A percentile compares a stretch with the other conserved stretches of the same genome.
phyloP scores from a whole-genome alignment of 2,329 filamentous ascomycete species.

The Dothidotthia symphoricarpi region DNA sequence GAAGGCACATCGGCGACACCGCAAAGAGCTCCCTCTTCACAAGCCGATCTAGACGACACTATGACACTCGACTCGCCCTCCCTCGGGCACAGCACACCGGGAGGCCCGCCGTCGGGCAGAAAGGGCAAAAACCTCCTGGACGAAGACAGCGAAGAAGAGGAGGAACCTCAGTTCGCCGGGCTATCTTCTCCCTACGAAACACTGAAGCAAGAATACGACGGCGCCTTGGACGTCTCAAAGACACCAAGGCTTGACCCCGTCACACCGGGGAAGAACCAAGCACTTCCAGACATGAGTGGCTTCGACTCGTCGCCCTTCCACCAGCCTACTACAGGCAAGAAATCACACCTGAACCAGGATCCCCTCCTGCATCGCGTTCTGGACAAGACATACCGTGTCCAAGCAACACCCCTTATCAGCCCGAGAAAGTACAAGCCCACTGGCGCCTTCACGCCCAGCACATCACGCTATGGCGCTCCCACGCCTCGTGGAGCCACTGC shows the following conservation, averaged over 20 bases:
- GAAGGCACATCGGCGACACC: slow-evolving; percentile 48
- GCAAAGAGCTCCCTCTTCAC: slow-evolving; percentile 35
- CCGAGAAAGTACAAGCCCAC: slow-evolving; percentile 47
- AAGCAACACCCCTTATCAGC: slow-evolving; percentile 84
- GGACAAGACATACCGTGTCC: slow-evolving; percentile 91
- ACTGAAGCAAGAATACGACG: slow-evolving; percentile 66
- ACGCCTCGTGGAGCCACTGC: slow-evolving; percentile 25
- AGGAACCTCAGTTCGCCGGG: slow-evolving; percentile 55
- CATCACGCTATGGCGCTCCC: slow-evolving; percentile 28
- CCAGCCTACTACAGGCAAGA: slow-evolving; percentile 41
- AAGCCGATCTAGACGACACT: slow-evolving; percentile 52
- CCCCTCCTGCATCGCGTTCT: slow-evolving; percentile 86
- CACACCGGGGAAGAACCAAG: slow-evolving; percentile 38
- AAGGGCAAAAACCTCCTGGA: slow-evolving; percentile 12
- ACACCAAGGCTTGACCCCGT: slow-evolving; percentile 34
- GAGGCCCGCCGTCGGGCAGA: slow-evolving; percentile 32
- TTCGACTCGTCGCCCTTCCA: slow-evolving; percentile 54
- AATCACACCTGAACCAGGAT: slow-evolving; percentile 55
- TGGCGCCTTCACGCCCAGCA: slow-evolving; percentile 39
- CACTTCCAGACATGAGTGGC: slow-evolving; percentile 45
- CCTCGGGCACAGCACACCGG: slow-evolving; percentile 61
- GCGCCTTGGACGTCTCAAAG: slow-evolving; percentile 55
- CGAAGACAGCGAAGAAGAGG: slow-evolving; percentile 15
- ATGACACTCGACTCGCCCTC: slow-evolving; percentile 65
- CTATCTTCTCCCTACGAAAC: slow-evolving; percentile 76